Base-by-base conservation (phyloP, 805 yeast species). In the Candida sphagnicola region DNA sequence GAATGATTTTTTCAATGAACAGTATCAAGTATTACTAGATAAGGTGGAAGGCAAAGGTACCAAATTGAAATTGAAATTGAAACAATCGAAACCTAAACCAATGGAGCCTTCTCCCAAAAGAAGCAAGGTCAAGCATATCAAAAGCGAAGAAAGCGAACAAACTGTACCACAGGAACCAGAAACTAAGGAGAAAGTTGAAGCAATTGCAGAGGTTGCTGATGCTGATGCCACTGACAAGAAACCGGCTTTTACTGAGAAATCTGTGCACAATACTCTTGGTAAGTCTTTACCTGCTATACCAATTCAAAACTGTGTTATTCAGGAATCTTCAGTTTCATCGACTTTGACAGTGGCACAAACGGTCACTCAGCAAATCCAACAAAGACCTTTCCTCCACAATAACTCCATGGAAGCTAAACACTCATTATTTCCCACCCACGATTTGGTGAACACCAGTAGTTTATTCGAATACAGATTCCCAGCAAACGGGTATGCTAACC, bases 1-100 rank as follows among this genome's bases (percentile, higher is more conserved):
- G 37, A 70, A 76, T 43, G 70, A 68, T 21, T 70, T 70, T 43
- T 79, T 83, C 46, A 63, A 67, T 28, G 64, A 67, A 43, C 62
- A 72, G 49, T 64, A 45, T 41, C 38, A 48, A 6, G 58, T 49
- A n/a, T 48, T 66, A 31, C 55, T 53, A 34, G 34, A 55, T 26
- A 41, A 57, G 49, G 41, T 54, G 38, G 49, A 51, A 38, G 28
- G 31, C 39, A 39, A 21, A 42, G 23, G 41, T 3, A 39, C 48
- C 5, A 56, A 58, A 21, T 40, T 61, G 36, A 64, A 59, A 38
- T 45, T 59, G 39, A 61, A 54, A 38, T 38, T 56, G 24, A 57
- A 56, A 38, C 43, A 44, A 5, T 43, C 42, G 12, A 48, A 44
- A 13, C 34, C 48, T 12, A 58, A 49, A 12, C 48, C 42, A 12